Percentiles rank a stretch among this genome's conserved stretches.
Conservation (phyloP, 441 rosid species). For the Croton setiger region DNA sequence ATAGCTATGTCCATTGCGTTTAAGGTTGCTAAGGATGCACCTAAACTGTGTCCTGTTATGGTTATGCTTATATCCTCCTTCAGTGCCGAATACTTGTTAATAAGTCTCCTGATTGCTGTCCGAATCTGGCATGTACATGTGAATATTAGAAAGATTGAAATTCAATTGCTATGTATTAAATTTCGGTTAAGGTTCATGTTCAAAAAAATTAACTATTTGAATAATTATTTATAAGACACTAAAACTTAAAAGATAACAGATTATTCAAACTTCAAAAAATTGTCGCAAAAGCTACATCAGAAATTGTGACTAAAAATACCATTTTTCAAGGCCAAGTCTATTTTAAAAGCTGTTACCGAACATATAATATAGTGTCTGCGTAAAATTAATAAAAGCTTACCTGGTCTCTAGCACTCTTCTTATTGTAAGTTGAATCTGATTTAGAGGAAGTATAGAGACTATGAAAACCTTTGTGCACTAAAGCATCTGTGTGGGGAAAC, state of each 20-base stretch:
- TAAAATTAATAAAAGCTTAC: not conserved
- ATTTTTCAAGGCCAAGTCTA: too few species aligned
- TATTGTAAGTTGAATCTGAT: conserved; percentile 3
- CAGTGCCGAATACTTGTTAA: conserved; percentile 32
- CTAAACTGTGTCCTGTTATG: conserved; percentile 55
- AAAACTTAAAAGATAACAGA: too few species aligned
- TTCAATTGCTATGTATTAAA: too few species aligned
- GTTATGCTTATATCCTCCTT: conserved; percentile 58
- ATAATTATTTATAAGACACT: too few species aligned
- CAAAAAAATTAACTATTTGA: too few species aligned
- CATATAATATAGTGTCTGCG: too few species aligned
- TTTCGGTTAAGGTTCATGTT: too few species aligned
- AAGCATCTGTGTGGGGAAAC: not conserved
- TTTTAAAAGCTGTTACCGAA: too few species aligned
- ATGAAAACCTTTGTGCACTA: conserved; percentile 30
- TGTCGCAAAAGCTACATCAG: too few species aligned
- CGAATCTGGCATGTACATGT: conserved; percentile 21
- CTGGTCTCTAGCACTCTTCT: conserved; percentile 24
- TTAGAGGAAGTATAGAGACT: conserved; percentile 19
- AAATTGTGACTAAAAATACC: too few species aligned
- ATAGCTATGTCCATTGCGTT: conserved; percentile 43
- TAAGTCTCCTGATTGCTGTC: conserved; percentile 32
- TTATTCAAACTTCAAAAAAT: too few species aligned
- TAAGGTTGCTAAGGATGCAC: conserved; percentile 44
- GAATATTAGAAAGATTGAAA: not conserved